Base-by-base conservation (phyloP, 2,329 filamentous ascomycete genomes). In the Amauroascus verrucosus region DNA sequence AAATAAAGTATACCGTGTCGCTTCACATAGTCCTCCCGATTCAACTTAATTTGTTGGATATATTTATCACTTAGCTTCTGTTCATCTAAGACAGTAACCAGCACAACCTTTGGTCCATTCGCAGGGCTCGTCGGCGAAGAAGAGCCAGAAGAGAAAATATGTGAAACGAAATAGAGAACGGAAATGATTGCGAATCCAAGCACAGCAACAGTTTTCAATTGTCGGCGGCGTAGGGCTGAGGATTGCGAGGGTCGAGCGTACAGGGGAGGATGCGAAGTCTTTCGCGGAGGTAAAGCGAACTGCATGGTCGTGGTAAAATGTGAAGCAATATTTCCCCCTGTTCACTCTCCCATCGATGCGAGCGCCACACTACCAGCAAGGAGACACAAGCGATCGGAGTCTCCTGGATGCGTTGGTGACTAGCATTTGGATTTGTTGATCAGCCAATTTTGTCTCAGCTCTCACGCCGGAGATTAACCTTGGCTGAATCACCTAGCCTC, bases 271-370 rank as follows among this genome's bases (percentile, higher is more conserved):
- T 85, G 82, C 60, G 86, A 91, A 65, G 80, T 82, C 73, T 91
- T 95, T 69, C 89, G 85, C 64, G 88, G 81, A 53, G 89, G 89
- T 63, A 94, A 83, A 59, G 90, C 88, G 76, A 91, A 89, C 70
- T 95, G 90, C 88, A 95, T 93, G 51, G 43, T 53, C 32, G 50
- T 38, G 24, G 40, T 30, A 22, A 28, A 40, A 41, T 35, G 6
- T 26, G 20, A 43, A 33, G 7, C 20, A 33, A 44, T 16, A 33
- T 47, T 35, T 45, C 13, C 28, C 46, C 51, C 24, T 47, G 38
- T 49, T 51, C 43, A 53, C 37, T 37, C 33, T 43, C 33, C 51
- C 51, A 53, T 54, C 48, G 38, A 49, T 32, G 50, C 46, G 33
- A 20, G 20, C 24, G 40, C 30, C 28, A 26, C 45, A 47, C 37